Evolutionary conservation across 2,329 filamentous ascomycete species (phyloP), one percentile per base, ranked within the genome.

Genomic region (Chaetoscypha palmicola): DNA sequence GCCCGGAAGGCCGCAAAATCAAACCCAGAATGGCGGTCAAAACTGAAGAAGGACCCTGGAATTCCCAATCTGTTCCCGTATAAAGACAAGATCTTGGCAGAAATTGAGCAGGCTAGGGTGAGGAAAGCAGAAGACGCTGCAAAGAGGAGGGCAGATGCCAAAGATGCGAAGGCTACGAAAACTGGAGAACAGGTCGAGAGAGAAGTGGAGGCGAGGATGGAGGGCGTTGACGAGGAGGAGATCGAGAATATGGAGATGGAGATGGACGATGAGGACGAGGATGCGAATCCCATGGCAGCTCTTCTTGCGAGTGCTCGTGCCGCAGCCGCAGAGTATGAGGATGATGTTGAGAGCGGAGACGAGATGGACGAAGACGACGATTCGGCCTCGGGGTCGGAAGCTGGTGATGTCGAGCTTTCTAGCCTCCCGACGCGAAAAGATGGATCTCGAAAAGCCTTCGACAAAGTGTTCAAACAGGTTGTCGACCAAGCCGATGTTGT

Each of bases 41-140:
- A 89, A 65, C 65, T 95, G 56, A 97, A 96, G 78, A 98, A 97
- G 71, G 92, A 98, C 60, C 92, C 91, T 19, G 92, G 92, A 38
- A 96, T 98, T 50, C 92, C 92, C 31, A 98, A 97, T 62, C 70
- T 96, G 26, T 98, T 96, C 69, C 92, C 92, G 1, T 96, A 92
- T 74, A 98, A 98, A 71, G 90, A 96, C 65, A 90, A 85, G 72
- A 77, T 98, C 21, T 76, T 98, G 24, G 81, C 90, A 46, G 89
- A 98, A 67, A 94, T 98, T 57, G 92, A 98, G 68, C 87, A 95
- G 68, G 83, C 79, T 58, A 84, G 84, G 62, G 71, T 83, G 54
- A 71, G 77, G 64, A 96, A 91, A 71, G 79, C 80, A 52, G 89
- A 95, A 60, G 87, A 95, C 61, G 74, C 76, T 46, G 72, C 77